Conservation (phyloP, 768 basidiomycete species). For the Epithele typhae region DNA sequence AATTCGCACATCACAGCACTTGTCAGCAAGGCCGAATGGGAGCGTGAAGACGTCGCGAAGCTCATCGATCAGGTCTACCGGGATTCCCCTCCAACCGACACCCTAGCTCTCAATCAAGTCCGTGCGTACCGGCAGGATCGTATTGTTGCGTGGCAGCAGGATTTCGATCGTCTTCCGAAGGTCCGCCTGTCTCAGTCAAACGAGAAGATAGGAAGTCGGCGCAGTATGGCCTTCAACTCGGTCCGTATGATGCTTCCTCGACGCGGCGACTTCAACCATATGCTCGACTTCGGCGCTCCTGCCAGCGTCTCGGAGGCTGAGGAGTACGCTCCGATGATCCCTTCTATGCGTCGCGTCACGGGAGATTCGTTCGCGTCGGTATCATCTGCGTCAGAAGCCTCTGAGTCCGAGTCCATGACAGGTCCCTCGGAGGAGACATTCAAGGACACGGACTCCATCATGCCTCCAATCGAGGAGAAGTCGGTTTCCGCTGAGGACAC, state of each 20-base stretch:
- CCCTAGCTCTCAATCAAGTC: constrained; percentile 81
- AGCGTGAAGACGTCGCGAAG: constrained; percentile 65
- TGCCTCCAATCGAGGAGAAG: constrained; percentile 4
- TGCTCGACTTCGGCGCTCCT: constrained; percentile 56
- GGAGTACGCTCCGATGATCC: constrained; percentile 38
- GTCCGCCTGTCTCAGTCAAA: constrained; percentile 47
- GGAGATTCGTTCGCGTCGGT: constrained; percentile 47
- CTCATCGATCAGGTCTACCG: constrained; percentile 79
- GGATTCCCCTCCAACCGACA: constrained; percentile 78
- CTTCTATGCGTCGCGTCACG: constrained; percentile 43
- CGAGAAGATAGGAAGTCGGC: constrained; percentile 36
- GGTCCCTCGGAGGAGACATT: constrained; percentile 18
- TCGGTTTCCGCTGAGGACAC: constrained; percentile 13
- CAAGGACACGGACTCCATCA: background rate
- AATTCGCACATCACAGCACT: constrained; percentile 60
- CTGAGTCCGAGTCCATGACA: constrained; percentile 51
- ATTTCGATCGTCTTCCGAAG: constrained; percentile 83
- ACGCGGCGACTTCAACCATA: constrained; percentile 48
- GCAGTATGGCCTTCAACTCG: constrained; percentile 57
- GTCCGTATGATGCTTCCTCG: constrained; percentile 71
- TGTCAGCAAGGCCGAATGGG: constrained; percentile 68
- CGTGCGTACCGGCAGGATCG: constrained; percentile 87
- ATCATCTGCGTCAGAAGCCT: constrained; percentile 71
- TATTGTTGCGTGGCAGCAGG: constrained; percentile 95
- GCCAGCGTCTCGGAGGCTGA: constrained; percentile 73